Conservation (phyloP, 1,139 yeast species). For the Nakaseomyces delphensis region DNA sequence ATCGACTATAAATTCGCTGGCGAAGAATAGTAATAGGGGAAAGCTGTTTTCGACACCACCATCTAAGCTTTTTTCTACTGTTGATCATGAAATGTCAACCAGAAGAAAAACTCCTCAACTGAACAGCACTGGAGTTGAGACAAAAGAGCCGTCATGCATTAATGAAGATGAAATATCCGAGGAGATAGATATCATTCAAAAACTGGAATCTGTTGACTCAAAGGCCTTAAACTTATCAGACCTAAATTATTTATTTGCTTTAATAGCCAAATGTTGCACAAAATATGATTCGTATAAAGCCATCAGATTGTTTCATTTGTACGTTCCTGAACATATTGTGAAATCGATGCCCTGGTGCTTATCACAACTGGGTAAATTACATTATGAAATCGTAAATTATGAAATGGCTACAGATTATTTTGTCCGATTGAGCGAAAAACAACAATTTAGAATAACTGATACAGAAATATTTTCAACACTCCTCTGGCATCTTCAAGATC, state of each 20-base stretch:
- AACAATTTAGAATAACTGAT: conserved; percentile 75
- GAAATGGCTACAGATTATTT: conserved; percentile 64
- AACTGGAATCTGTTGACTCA: conserved; percentile 1
- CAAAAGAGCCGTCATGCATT: not conserved
- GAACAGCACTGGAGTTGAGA: conserved; percentile 6
- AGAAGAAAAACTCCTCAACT: conserved; percentile 21
- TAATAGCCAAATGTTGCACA: conserved; percentile 54
- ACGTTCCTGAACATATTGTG: conserved; percentile 48
- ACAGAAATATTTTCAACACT: conserved; percentile 89
- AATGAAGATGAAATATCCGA: not conserved
- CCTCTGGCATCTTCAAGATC: conserved; percentile 86
- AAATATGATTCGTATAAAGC: conserved; percentile 77
- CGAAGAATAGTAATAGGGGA: conserved; percentile 15
- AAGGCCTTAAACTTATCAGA: conserved; percentile 17
- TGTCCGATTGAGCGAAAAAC: conserved; percentile 51
- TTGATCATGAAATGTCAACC: conserved; percentile 9
- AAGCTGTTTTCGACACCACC: conserved; percentile 27
- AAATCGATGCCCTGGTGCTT: conserved; percentile 79
- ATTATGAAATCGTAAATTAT: conserved; percentile 83
- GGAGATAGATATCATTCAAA: not conserved
- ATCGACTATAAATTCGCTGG: conserved; percentile 13
- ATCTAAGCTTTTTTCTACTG: conserved; percentile 18
- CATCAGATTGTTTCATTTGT: conserved; percentile 52
- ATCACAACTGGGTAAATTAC: conserved; percentile 67
- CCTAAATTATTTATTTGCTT: conserved; percentile 54